Percentiles rank a stretch among this genome's conserved stretches.
These are phyloP conservation scores for Eucalyptus brandiana DNA, from an alignment of 345 rosid species.

Conservation along the genomic window DNA sequence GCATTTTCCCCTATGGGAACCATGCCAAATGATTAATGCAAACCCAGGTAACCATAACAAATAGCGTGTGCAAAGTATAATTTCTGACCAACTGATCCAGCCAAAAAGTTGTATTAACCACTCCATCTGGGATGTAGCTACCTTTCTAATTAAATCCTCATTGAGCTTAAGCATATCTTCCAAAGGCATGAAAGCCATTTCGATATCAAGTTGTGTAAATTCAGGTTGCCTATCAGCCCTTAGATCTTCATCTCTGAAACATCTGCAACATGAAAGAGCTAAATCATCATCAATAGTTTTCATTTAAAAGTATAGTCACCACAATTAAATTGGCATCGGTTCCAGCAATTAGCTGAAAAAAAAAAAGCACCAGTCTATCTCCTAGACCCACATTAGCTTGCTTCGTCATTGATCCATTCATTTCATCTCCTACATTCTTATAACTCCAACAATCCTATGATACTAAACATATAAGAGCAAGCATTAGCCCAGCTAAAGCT, in stretches of 20 bases:
- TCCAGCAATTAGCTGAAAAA: not conserved
- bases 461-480: not conserved
- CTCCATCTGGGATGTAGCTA: not conserved
- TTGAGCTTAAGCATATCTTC: conserved; percentile 88
- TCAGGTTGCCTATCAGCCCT: conserved; percentile 99
- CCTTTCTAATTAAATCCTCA: conserved; percentile 90
- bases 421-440: not conserved
- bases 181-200: conserved; percentile 80
- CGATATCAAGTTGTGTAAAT: conserved; percentile 98
- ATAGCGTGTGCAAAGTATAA: not conserved
- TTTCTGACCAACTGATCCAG: not conserved
- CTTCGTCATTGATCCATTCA: not conserved
- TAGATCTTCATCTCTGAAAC: conserved; percentile 96
- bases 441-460: not conserved
- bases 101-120: not conserved
- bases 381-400: not conserved
- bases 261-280: conserved; percentile 22
- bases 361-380: not conserved
- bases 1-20: not conserved
- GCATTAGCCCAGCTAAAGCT: not conserved
- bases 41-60: not conserved
- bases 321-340: not conserved
- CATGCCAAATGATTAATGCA: not conserved
- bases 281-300: not conserved
- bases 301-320: not conserved